Percentiles rank a stretch among this genome's conserved stretches.
Evolutionary conservation across 140 eudicot genomes (phyloP).

Genomic region (Flaveria floridana): DNA sequence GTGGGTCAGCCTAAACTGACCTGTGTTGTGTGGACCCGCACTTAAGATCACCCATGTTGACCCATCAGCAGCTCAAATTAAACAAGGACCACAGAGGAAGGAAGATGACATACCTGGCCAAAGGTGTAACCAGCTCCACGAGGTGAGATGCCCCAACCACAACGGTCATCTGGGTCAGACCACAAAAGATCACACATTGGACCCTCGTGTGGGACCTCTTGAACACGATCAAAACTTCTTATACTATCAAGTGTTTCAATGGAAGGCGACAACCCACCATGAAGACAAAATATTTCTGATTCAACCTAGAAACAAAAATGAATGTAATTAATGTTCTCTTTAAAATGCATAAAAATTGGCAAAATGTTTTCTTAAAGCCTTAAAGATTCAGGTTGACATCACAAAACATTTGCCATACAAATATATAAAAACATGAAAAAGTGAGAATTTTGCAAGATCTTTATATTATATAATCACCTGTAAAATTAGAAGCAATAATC

Average conservation of each 20-base stretch:
- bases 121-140: conserved; percentile 41
- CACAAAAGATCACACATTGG: conserved; percentile 86
- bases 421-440: not conserved
- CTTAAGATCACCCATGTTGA: not conserved
- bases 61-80: not conserved
- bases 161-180: conserved; percentile 93
- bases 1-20: not conserved
- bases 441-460: not conserved
- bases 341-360: not conserved
- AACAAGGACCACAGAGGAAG: not conserved
- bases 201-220: conserved; percentile 93
- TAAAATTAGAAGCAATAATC: not conserved
- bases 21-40: not conserved
- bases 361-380: not conserved
- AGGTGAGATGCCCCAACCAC: conserved; percentile 97
- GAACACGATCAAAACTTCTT: conserved; percentile 85
- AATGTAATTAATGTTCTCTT: not conserved
- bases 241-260: conserved; percentile 83
- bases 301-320: conserved; percentile 52
- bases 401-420: not conserved
- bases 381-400: not conserved
- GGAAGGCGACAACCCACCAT: conserved; percentile 92
- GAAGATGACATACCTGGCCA: conserved; percentile 57
- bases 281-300: conserved; percentile 42
- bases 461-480: not conserved